Evolutionary conservation across 805 yeast genomes (phyloP).

Genomic region (Kluyveromyces lactis): DNA sequence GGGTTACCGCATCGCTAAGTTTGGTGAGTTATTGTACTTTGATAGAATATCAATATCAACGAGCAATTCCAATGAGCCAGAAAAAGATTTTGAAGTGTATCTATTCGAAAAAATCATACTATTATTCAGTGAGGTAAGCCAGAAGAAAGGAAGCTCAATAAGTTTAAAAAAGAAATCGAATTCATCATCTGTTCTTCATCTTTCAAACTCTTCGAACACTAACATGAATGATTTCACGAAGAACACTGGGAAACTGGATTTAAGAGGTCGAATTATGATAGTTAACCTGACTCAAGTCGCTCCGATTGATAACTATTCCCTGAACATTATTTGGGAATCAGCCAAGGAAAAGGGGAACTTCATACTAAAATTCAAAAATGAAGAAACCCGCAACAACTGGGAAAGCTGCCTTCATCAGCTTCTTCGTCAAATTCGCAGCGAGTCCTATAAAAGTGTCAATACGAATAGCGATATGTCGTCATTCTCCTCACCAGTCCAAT

Average conservation of each 20-base stretch:
- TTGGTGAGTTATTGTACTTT: slow-evolving; percentile 77
- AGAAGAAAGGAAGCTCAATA: slow-evolving; percentile 42
- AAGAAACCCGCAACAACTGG: slow-evolving; percentile 82
- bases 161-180: slow-evolving; percentile 31
- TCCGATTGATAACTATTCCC: slow-evolving; percentile 41
- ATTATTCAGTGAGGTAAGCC: slow-evolving; percentile 52
- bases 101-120: slow-evolving; percentile 67
- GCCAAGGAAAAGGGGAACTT: slow-evolving; percentile 81
- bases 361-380: slow-evolving; percentile 71
- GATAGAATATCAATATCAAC: slow-evolving; percentile 50
- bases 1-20: slow-evolving; percentile 68
- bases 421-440: slow-evolving; percentile 26
- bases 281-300: slow-evolving; percentile 50
- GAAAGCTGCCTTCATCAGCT: slow-evolving; percentile 46
- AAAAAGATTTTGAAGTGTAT: slow-evolving; percentile 83
- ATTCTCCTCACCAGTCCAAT: slow-evolving; percentile 16
- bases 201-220: slow-evolving; percentile 9
- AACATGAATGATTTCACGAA: slow-evolving; percentile 10
- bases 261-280: slow-evolving; percentile 77
- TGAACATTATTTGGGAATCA: slow-evolving; percentile 76
- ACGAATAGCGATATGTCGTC: slow-evolving; percentile 24
- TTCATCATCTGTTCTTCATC: slow-evolving; percentile 12
- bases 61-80: slow-evolving; percentile 47
- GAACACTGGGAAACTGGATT: slow-evolving; percentile 39
- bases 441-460: slow-evolving; percentile 22